phyloP scores from a whole-genome alignment of 352 stramenopile genomes.

The Thalassiosira ordinaria region DNA sequence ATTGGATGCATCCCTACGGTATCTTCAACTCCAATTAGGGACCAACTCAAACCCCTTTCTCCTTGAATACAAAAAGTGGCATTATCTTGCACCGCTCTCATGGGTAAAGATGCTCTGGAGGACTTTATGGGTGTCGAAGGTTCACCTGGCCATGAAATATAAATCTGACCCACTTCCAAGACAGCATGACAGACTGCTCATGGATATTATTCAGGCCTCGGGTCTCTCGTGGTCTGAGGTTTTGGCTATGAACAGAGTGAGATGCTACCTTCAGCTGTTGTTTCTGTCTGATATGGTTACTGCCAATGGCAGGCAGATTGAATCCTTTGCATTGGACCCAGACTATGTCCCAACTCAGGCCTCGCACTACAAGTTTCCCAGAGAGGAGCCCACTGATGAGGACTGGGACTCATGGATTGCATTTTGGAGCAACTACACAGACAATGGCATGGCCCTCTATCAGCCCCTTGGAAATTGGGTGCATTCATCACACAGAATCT shows the following conservation, averaged over 20 bases:
- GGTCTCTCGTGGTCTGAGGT: too few relatives aligned
- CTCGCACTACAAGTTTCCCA: neutral
- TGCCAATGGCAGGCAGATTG: neutral
- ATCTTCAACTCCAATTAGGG: neutral
- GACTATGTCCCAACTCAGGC: neutral
- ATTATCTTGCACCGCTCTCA: too few relatives aligned
- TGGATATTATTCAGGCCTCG: too few relatives aligned
- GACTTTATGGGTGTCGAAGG: too few relatives aligned
- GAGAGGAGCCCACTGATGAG: neutral
- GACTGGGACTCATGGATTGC: neutral
- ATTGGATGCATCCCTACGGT: neutral
- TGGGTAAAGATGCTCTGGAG: too few relatives aligned
- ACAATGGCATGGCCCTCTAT: neutral
- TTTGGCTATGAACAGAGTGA: too few relatives aligned
- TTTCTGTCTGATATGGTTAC: slow-evolving; percentile 6
- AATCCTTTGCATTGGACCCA: neutral
- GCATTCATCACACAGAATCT: neutral
- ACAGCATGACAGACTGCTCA: too few relatives aligned
- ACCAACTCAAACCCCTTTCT: too few relatives aligned
- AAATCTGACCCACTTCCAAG: too few relatives aligned
- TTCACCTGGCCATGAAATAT: too few relatives aligned
- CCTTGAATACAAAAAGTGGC: too few relatives aligned
- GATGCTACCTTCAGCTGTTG: too few relatives aligned
- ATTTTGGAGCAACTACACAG: neutral
- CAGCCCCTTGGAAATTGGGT: neutral